Conservation (phyloP, 169 alveolate species). For the Cryptosporidium felis region DNA sequence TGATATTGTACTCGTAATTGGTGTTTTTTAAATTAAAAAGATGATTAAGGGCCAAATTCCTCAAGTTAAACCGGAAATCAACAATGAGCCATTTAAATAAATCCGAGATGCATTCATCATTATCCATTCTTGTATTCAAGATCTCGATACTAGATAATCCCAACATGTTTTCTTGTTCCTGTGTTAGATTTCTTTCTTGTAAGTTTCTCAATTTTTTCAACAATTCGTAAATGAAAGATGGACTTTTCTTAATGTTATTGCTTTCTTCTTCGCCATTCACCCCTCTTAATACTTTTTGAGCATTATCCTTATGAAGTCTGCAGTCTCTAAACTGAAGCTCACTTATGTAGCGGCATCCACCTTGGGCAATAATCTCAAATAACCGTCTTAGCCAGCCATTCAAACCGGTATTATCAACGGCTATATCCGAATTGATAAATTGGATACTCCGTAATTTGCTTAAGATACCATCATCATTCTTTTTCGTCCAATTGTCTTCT, state of each 20-base stretch:
- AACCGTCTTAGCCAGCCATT: constrained; percentile 1
- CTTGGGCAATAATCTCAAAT: neutral
- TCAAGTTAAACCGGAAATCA: too few relatives aligned
- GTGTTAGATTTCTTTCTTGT: neutral
- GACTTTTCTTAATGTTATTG: neutral
- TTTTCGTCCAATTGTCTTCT: neutral
- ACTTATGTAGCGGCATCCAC: neutral
- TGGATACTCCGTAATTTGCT: neutral
- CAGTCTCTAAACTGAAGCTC: constrained; percentile 26
- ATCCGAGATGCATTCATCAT: neutral
- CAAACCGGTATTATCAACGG: neutral
- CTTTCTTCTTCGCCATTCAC: neutral
- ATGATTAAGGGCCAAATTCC: too few relatives aligned
- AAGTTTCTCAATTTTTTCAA: neutral
- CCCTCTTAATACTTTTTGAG: neutral
- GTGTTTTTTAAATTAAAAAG: too few relatives aligned
- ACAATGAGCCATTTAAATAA: too few relatives aligned
- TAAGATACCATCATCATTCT: neutral
- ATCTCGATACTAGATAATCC: too few relatives aligned
- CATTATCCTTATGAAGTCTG: neutral
- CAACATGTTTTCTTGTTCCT: neutral
- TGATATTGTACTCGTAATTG: too few relatives aligned
- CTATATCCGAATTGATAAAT: neutral
- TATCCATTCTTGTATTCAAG: too few relatives aligned
- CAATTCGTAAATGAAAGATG: neutral